Conservation (phyloP, 805 yeast genomes). For the Suhomyces sp. region DNA sequence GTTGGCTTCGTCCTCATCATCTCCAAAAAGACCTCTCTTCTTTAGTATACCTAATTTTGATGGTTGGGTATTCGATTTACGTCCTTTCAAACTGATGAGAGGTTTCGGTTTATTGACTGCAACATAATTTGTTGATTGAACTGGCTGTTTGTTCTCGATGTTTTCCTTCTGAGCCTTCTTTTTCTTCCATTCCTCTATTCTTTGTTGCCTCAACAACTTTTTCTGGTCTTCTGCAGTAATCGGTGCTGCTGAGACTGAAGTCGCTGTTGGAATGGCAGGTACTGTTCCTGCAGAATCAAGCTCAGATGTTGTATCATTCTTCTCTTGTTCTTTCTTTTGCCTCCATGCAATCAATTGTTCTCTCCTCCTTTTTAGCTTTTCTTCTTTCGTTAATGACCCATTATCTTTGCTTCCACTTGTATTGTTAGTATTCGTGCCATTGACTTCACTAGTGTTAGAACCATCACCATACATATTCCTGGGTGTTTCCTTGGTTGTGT, state of each 20-base stretch:
- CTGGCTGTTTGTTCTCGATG: neutral
- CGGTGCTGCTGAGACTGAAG: constrained; percentile 8
- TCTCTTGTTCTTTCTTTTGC: constrained; percentile 45
- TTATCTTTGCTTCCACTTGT: constrained; percentile 9
- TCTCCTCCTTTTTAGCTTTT: constrained; percentile 42
- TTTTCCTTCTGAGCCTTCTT: constrained; percentile 20
- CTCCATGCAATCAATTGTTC: constrained; percentile 63
- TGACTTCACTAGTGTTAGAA: neutral
- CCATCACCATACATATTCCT: constrained; percentile 2
- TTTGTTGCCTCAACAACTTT: constrained; percentile 32
- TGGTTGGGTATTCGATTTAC: too few relatives aligned
- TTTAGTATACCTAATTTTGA: neutral
- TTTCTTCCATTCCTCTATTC: constrained; percentile 55
- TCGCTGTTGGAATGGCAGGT: constrained; percentile 4
- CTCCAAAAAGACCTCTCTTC: constrained; percentile 19
- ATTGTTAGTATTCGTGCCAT: constrained; percentile 13
- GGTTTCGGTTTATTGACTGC: too few relatives aligned
- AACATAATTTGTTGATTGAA: too few relatives aligned
- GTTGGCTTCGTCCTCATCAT: constrained; percentile 23
- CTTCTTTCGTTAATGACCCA: constrained; percentile 24
- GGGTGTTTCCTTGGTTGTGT: neutral
- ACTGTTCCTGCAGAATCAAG: constrained; percentile 9
- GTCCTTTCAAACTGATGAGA: too few relatives aligned
- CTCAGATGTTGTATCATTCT: constrained; percentile 9
- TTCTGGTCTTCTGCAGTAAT: constrained; percentile 8